Evolutionary conservation across 352 stramenopile genomes (phyloP).

Genomic region (Globisporangium solare): DNA sequence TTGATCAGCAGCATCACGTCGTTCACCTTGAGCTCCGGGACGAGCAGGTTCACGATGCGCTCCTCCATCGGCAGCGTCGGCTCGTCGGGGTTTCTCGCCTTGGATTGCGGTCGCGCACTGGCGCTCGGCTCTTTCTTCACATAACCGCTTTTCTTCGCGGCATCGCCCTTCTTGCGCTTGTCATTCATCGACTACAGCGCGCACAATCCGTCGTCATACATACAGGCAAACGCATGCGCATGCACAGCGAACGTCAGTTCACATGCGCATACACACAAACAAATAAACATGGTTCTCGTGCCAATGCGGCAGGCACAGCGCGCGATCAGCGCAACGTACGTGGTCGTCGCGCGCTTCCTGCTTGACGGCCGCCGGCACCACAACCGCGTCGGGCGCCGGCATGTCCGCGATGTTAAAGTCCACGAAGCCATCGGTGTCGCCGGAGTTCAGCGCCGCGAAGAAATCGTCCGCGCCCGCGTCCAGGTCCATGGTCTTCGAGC

Average conservation of each 20-base stretch:
- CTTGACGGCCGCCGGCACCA: neutral
- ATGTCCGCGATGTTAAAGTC: constrained; percentile 33
- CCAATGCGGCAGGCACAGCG: too few relatives aligned
- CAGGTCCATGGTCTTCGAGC: constrained; percentile 64
- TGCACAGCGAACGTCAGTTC: neutral
- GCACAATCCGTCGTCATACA: neutral
- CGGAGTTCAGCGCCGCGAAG: constrained; percentile 72
- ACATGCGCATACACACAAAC: neutral
- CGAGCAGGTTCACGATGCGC: constrained; percentile 81
- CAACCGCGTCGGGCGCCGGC: constrained; percentile 20
- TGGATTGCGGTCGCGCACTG: constrained; percentile 25
- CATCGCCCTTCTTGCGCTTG: constrained; percentile 49
- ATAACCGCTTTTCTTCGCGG: constrained; percentile 19
- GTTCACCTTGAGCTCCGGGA: constrained; percentile 81
- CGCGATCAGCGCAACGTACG: constrained; percentile 2
- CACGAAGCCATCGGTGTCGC: constrained; percentile 47
- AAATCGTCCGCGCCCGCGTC: constrained; percentile 79
- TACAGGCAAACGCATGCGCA: neutral
- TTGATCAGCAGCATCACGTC: constrained; percentile 87
- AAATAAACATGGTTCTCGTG: too few relatives aligned
- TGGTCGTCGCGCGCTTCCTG: constrained; percentile 10
- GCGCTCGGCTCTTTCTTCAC: constrained; percentile 35
- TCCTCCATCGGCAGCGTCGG: constrained; percentile 80
- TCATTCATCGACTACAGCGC: constrained; percentile 8
- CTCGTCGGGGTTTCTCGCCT: constrained; percentile 37